Conservation (phyloP, 225 moss, liverwort and hornwort genomes). For the Pseudoscleropodium purum region DNA sequence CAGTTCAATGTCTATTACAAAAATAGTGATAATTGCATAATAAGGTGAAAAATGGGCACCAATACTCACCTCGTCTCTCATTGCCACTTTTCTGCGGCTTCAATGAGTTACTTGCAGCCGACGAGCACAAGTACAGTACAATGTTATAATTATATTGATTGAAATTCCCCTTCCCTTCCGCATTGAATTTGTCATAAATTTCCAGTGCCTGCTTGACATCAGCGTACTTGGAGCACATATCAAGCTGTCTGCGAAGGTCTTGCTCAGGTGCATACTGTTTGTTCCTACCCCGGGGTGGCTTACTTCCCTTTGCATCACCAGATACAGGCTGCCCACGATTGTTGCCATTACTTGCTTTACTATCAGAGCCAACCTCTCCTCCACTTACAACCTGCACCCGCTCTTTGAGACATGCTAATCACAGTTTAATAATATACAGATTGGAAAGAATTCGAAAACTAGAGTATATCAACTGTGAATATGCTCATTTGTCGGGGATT, state of each 20-base stretch:
- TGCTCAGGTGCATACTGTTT: conserved; percentile 61
- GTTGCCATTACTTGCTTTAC: conserved; percentile 9
- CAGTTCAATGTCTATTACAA: not conserved
- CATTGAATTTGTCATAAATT: conserved; percentile 58
- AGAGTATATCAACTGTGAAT: not conserved
- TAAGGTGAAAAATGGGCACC: not conserved
- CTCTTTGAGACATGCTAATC: conserved; percentile 24
- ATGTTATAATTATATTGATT: conserved; percentile 88
- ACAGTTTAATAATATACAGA: not conserved
- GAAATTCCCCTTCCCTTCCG: conserved; percentile 46
- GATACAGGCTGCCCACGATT: conserved; percentile 4
- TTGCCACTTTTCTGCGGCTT: conserved; percentile 70
- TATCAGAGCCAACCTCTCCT: not conserved
- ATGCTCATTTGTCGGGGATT: not conserved
- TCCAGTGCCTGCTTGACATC: conserved; percentile 72
- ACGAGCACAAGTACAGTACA: conserved; percentile 72
- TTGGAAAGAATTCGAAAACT: not conserved
- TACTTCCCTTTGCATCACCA: not conserved
- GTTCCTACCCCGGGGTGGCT: conserved; percentile 13
- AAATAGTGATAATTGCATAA: not conserved
- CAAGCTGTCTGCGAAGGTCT: conserved; percentile 68
- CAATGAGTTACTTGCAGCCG: conserved; percentile 65
- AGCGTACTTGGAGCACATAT: conserved; percentile 90
- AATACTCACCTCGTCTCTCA: conserved; percentile 31
- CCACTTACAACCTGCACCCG: conserved; percentile 4